Base-by-base conservation (phyloP, 306 rosid genomes). In the Vicia sativa region DNA sequence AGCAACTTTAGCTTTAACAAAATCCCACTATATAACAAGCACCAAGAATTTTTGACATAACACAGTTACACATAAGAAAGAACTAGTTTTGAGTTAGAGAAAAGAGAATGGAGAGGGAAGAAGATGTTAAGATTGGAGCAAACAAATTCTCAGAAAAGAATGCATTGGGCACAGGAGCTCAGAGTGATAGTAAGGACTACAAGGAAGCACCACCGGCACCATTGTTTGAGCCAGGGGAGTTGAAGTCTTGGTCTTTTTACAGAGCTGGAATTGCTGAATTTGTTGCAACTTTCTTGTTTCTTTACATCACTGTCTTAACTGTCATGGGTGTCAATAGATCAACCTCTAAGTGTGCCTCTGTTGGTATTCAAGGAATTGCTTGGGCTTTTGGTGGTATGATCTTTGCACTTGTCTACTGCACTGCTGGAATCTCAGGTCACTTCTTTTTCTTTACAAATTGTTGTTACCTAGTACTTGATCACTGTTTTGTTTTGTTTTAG, bases 301-400 rank as follows among this genome's bases (percentile, higher is more conserved):
- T 92, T 29, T 92, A 89, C 88, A 89, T 92, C 74, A 84, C 95
- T 18, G 37, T 92, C 35, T 68, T 89, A 66, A 92, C 98, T 25
- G 98, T 89, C 0, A 92, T 89, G 91, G 98, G 96, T n/a, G 89
- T 85, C 1, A 69, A 43, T 16, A 83, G 78, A 16, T 62, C 86
- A 12, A 46, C 78, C 0, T 18, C 5, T 49, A 87, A 74, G 78
- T 92, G 97, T 76, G 37, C 80, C 68, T 62, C 87, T 67, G 98
- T 92, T 35, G 96, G 98, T 39, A 72, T 84, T 69, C 98, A 89
- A 49, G 98, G 98, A 6, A 92, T 92, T 75, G 98, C 98, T 54
- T 92, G 98, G 98, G 89, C 98, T 63, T 92, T 92, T 79, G 98
- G 98, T 67, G 98, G 98, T n/a, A 87, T 87, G 95, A 92, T 92